phyloP scores from a whole-genome alignment of 495 filamentous ascomycete species.

The Podospora appendiculata region DNA sequence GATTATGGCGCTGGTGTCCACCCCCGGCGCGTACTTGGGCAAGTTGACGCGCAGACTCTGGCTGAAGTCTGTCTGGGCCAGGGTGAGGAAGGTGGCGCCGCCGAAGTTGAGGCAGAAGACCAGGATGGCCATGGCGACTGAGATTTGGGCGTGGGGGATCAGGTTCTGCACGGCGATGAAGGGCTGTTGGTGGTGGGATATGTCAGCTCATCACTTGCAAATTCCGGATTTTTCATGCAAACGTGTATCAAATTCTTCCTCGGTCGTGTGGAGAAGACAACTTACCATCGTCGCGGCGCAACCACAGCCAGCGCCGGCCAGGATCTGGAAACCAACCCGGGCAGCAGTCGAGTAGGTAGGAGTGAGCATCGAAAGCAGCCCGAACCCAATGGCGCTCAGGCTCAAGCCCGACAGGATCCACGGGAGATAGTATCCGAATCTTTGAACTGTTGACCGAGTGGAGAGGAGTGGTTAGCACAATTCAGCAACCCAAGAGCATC shows the following conservation, averaged over 20 bases:
- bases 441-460: constrained; percentile 1
- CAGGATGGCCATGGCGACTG: constrained; percentile 38
- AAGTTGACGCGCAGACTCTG: constrained; percentile 20
- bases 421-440: constrained; percentile 23
- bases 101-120: constrained; percentile 35
- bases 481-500: background rate
- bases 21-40: constrained; percentile 14
- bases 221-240: background rate
- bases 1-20: constrained; percentile 18
- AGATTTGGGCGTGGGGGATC: constrained; percentile 26
- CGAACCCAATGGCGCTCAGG: constrained; percentile 22
- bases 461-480: background rate
- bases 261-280: background rate
- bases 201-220: background rate
- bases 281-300: constrained; percentile 9
- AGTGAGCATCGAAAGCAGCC: constrained; percentile 29
- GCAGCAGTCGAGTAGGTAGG: constrained; percentile 21
- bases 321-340: constrained; percentile 46
- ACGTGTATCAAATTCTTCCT: background rate
- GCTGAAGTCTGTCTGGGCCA: constrained; percentile 30
- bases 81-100: constrained; percentile 27
- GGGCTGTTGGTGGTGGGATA: constrained; percentile 6
- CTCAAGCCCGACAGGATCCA: background rate
- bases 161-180: constrained; percentile 39
- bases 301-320: constrained; percentile 36